Evolutionary conservation across 257 asterid species (phyloP).

Genomic region (Misopates orontium): DNA sequence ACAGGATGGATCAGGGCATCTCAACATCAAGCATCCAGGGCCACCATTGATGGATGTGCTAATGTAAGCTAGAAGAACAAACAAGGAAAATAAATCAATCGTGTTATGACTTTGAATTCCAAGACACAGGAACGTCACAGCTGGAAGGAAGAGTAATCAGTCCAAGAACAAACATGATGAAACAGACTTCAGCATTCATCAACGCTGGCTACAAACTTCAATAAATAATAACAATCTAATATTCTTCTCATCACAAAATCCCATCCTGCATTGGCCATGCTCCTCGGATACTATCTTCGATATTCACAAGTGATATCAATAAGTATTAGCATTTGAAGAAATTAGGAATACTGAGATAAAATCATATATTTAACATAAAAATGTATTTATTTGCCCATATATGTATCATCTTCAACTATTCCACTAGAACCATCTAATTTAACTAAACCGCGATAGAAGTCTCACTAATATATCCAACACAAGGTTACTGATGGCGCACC

Average conservation of each 20-base stretch:
- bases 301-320: background rate
- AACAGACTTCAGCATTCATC: slow-evolving; percentile 13
- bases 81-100: slow-evolving; percentile 14
- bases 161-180: background rate
- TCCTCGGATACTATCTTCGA: background rate
- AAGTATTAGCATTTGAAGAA: slow-evolving; percentile 4
- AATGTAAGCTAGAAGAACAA: slow-evolving; percentile 63
- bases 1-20: slow-evolving; percentile 90
- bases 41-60: slow-evolving; percentile 85
- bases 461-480: background rate
- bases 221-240: background rate
- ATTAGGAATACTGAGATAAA: background rate
- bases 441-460: background rate
- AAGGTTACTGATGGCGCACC: too few relatives aligned
- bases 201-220: background rate
- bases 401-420: slow-evolving; percentile 17
- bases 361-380: background rate
- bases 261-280: background rate
- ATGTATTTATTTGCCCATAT: background rate
- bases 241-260: background rate
- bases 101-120: background rate
- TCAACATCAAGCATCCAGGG: slow-evolving; percentile 88
- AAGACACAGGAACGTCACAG: background rate
- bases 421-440: background rate
- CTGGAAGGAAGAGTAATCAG: slow-evolving; percentile 14